Conservation (phyloP, 2,329 filamentous ascomycete genomes). For the Colletotrichum brevisporum region DNA sequence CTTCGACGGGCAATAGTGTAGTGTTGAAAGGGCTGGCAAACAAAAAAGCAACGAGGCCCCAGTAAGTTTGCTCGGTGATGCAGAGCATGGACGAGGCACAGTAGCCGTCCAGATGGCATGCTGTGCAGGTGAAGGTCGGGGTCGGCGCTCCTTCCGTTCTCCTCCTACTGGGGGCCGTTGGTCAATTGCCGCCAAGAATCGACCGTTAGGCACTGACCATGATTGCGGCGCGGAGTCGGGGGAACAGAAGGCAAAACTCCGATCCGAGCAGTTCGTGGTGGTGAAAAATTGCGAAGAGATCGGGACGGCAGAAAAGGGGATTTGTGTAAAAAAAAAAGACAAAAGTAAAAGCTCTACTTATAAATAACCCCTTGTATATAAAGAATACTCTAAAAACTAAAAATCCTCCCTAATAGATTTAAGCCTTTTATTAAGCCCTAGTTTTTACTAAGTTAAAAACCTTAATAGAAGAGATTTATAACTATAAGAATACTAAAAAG, state of each 20-base stretch:
- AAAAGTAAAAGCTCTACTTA: too few species aligned
- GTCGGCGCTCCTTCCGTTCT: background rate
- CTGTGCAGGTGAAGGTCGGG: slow-evolving; percentile 13
- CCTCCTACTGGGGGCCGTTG: slow-evolving; percentile 13
- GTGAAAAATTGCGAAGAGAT: background rate
- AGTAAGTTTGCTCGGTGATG: slow-evolving; percentile 2
- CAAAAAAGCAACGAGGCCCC: slow-evolving; percentile 28
- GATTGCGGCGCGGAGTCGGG: slow-evolving; percentile 42
- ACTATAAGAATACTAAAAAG: too few species aligned
- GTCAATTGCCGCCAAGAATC: slow-evolving; percentile 13
- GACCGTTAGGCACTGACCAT: slow-evolving; percentile 26
- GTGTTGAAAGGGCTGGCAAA: slow-evolving; percentile 6
- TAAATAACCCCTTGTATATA: too few species aligned
- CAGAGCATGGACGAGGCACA: slow-evolving; percentile 10
- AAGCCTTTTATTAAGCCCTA: too few species aligned
- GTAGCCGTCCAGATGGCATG: slow-evolving; percentile 9
- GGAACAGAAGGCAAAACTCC: slow-evolving; percentile 18
- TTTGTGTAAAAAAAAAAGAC: too few species aligned
- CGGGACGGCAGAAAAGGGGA: background rate
- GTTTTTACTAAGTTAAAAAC: too few species aligned
- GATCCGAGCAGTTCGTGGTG: background rate
- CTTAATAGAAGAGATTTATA: too few species aligned
- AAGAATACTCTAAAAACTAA: too few species aligned
- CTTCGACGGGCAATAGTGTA: slow-evolving; percentile 21
- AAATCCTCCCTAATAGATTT: too few species aligned